Conservation (phyloP, 176 grass and related monocot species). For the Oryza brachyantha region DNA sequence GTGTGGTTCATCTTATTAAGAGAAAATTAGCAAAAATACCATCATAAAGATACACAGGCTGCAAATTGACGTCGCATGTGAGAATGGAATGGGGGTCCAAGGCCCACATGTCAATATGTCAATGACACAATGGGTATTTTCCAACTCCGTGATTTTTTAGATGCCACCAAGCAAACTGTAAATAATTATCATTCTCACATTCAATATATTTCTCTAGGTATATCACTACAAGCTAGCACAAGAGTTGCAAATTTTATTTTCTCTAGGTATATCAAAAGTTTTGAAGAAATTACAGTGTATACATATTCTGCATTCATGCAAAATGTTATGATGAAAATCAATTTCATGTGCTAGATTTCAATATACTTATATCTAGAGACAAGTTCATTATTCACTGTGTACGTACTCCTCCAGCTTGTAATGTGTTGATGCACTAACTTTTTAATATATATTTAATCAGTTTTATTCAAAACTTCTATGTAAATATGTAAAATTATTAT, state of each 20-base stretch:
- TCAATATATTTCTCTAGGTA: neutral
- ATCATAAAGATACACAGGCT: neutral
- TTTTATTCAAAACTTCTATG: too few relatives aligned
- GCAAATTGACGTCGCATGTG: neutral
- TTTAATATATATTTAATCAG: too few relatives aligned
- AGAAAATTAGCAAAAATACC: neutral
- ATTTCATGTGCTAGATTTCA: neutral
- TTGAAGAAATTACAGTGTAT: neutral
- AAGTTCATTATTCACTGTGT: neutral
- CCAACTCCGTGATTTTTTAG: neutral
- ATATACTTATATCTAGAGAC: neutral
- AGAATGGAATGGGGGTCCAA: too few relatives aligned
- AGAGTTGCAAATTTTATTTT: neutral
- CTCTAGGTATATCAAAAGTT: neutral
- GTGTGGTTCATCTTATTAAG: conserved; percentile 16
- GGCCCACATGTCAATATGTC: too few relatives aligned
- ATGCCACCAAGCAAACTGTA: too few relatives aligned
- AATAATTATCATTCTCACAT: neutral
- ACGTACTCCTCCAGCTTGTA: too few relatives aligned
- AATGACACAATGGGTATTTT: neutral
- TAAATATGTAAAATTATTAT: too few relatives aligned
- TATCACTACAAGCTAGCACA: neutral
- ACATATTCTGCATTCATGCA: neutral
- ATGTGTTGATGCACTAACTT: too few relatives aligned
- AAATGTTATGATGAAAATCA: neutral